These are phyloP conservation scores for Stipa capillata DNA, from an alignment of 176 grass and related monocot species.

Conservation along the genomic window DNA sequence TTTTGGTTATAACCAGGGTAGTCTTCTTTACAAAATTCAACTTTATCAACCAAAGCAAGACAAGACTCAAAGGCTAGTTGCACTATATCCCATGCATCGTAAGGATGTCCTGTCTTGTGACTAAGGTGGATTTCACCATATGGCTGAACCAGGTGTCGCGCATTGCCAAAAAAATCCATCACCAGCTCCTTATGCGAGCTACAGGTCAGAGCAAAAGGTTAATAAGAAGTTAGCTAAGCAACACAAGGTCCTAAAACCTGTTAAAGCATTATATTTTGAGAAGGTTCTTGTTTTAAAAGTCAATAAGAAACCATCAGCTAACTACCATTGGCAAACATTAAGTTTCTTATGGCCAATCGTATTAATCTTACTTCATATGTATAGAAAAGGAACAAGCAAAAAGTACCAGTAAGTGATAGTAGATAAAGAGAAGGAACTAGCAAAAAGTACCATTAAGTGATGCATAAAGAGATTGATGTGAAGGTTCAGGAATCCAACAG, in stretches of 20 bases:
- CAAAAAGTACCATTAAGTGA: background rate
- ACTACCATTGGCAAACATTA: background rate
- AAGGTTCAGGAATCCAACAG: background rate
- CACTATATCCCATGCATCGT: constrained; percentile 34
- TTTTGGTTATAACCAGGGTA: constrained; percentile 64
- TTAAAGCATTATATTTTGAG: background rate
- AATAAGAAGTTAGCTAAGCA: background rate
- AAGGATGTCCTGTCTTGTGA: constrained; percentile 36
- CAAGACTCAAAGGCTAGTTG: constrained; percentile 19
- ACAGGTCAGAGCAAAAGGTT: background rate
- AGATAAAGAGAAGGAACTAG: background rate
- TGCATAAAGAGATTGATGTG: background rate
- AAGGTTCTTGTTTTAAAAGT: background rate
- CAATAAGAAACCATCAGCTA: background rate
- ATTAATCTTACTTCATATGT: background rate
- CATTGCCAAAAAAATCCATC: constrained; percentile 25
- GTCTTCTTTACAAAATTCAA: constrained; percentile 29
- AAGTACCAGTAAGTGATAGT: background rate
- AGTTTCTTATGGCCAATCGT: background rate
- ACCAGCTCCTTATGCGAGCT: constrained; percentile 43
- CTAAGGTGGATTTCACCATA: constrained; percentile 63
- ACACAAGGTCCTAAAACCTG: background rate
- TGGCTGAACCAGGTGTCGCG: constrained; percentile 19
- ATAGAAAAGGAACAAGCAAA: background rate
- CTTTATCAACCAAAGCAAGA: constrained; percentile 9